A percentile compares a stretch with the other conserved stretches of the same genome.
Evolutionary conservation across 495 filamentous ascomycete species (phyloP).

Genomic region (Elaphomyces granulatus): DNA sequence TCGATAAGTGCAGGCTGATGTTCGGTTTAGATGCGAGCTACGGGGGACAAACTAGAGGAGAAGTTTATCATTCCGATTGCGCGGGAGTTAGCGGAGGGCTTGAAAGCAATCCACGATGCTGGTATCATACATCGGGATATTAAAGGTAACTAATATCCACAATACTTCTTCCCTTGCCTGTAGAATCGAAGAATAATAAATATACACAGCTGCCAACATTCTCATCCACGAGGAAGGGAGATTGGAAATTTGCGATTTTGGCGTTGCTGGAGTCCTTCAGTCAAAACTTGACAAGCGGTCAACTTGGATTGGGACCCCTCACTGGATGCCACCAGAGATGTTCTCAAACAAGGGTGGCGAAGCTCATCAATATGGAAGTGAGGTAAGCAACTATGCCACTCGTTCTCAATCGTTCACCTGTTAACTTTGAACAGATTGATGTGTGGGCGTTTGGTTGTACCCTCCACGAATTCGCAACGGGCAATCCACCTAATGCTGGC

Average conservation of each 20-base stretch:
- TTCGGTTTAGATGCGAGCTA: constrained; percentile 37
- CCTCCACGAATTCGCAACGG: constrained; percentile 81
- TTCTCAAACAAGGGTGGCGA: constrained; percentile 31
- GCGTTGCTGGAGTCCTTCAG: constrained; percentile 78
- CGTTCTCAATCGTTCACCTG: neutral
- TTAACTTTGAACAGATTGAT: constrained; percentile 48
- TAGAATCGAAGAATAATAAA: neutral
- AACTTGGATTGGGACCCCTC: constrained; percentile 85
- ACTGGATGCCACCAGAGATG: constrained; percentile 96
- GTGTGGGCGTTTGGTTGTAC: constrained; percentile 70
- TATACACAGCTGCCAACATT: constrained; percentile 75
- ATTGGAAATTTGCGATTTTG: constrained; percentile 91
- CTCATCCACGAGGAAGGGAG: constrained; percentile 76
- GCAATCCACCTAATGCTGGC: constrained; percentile 55
- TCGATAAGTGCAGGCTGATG: constrained; percentile 9
- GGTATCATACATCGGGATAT: constrained; percentile 94
- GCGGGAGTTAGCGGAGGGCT: constrained; percentile 69
- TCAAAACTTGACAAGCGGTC: constrained; percentile 71
- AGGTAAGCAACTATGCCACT: constrained; percentile 20
- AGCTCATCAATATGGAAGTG: constrained; percentile 41
- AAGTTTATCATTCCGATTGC: constrained; percentile 83
- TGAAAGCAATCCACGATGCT: constrained; percentile 77
- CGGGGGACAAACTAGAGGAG: constrained; percentile 60
- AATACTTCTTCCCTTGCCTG: neutral
- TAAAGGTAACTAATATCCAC: constrained; percentile 56